A percentile compares a stretch with the other conserved stretches of the same genome.
Evolutionary conservation across 2,329 filamentous ascomycete genomes (phyloP).

Genomic region (Coniochaeta sp.): DNA sequence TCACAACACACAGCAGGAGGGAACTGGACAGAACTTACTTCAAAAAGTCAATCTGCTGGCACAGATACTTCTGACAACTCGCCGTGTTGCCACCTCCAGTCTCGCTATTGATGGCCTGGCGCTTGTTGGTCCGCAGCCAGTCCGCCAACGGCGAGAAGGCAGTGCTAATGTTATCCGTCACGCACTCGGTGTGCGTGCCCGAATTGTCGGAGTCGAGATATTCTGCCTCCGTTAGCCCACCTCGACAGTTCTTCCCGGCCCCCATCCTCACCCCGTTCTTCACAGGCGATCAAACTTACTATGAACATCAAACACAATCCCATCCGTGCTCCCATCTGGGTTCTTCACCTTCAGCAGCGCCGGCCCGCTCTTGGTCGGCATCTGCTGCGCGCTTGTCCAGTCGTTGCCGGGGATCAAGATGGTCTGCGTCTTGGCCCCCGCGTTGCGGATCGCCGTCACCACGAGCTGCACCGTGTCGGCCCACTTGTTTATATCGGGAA

Average conservation of each 20-base stretch:
- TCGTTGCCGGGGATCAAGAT: conserved; percentile 57
- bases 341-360: conserved; percentile 48
- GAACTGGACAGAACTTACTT: conserved; percentile 13
- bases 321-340: conserved; percentile 46
- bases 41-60: conserved; percentile 22
- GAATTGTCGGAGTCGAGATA: conserved; percentile 53
- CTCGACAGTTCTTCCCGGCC: too few species aligned
- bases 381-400: conserved; percentile 34
- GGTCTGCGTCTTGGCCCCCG: conserved; percentile 51
- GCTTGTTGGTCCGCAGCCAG: conserved; percentile 25
- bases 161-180: conserved; percentile 34
- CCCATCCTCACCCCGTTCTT: too few species aligned
- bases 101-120: conserved; percentile 27
- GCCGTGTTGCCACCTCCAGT: conserved; percentile 28
- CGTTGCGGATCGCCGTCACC: conserved; percentile 56
- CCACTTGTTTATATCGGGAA: conserved; percentile 47
- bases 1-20: too few species aligned
- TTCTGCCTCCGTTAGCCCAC: too few species aligned
- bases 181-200: conserved; percentile 44
- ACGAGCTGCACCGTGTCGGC: conserved; percentile 51
- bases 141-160: conserved; percentile 24
- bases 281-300: too few species aligned
- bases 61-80: conserved; percentile 23
- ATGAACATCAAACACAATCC: conserved; percentile 51
- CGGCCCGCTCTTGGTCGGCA: conserved; percentile 40